Base-by-base conservation (phyloP, 495 filamentous ascomycete species). In the Pseudomonodictys pantanalensis region DNA sequence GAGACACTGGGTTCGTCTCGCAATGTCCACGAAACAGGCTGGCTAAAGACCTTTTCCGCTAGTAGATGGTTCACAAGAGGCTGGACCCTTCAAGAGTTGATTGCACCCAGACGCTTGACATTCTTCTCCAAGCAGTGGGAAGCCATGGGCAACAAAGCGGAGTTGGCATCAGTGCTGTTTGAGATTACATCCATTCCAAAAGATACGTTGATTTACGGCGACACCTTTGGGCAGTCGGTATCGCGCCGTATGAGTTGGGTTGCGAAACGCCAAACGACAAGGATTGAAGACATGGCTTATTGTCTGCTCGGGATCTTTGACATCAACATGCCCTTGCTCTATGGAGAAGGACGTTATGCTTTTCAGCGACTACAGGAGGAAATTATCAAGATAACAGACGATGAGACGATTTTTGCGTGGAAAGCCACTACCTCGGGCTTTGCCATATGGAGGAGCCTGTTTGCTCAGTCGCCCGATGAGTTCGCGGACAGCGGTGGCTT, bases 391-490 rank as follows among this genome's bases (percentile, higher is more conserved):
- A 11, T 15, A 6, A 48, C 42, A 35, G 22, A 47, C 23, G 53
- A 57, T 26, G n/a, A 48, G 9, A 22, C 23, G 5, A 49, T 57
- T 12, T 57, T 57, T 22, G 53, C 53, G 20, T 57, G 53, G 53
- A 54, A 50, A n/a, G n/a, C n/a, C n/a, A n/a, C n/a, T n/a, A n/a
- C n/a, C n/a, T n/a, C n/a, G n/a, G n/a, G n/a, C n/a, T n/a, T n/a
- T n/a, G n/a, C n/a, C n/a, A n/a, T n/a, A n/a, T n/a, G n/a, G n/a
- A n/a, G n/a, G n/a, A n/a, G n/a, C n/a, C n/a, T n/a, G n/a, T n/a
- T n/a, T n/a, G n/a, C n/a, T n/a, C n/a, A n/a, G n/a, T n/a, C n/a
- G n/a, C n/a, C n/a, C n/a, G n/a, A n/a, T n/a, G n/a, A n/a, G n/a
- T n/a, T n/a, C n/a, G n/a, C n/a, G n/a, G n/a, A n/a, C n/a, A n/a